Base-by-base conservation (phyloP, 768 basidiomycete genomes). In the Boletus bicolor region DNA sequence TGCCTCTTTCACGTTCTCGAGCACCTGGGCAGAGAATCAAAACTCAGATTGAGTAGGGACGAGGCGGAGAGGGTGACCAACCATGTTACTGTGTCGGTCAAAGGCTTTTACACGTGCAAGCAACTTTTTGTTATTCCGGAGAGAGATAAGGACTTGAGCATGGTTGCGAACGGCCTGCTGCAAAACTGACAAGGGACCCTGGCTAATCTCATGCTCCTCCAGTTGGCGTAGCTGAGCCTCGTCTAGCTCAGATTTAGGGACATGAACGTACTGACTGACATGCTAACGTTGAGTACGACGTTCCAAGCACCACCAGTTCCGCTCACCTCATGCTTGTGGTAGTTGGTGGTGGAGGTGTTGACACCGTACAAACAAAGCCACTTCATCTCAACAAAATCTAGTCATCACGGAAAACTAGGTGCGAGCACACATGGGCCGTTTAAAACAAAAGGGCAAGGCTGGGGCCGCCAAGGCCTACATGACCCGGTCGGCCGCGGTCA, bases 21-120 rank as follows among this genome's bases (percentile, higher is more conserved):
- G 80, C 17, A 96, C 93, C 93, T 95, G n/a, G 58, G 0, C 44
- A 44, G 38, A 28, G 39, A 30, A 51, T 46, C 44, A 42, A 24
- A 37, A 8, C 24, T 69, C 51, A 65, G 56, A 51, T 32, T 17
- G 36, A 21, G 37, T 12, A 24, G 11, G 19, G 35, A 45, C 15
- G 39, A 50, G 47, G 24, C 44, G 10, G 51, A 49, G 44, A 17
- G 24, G 7, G 48, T 24, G 41, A 74, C 86, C 46, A 62, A 92
- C 96, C 95, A 99, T 98, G 70, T 99, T 99, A 65, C 92, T 91
- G 75, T 99, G 97, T 69, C 97, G 82, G 73, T 99, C 97, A 70
- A 99, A 99, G 0, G 97, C 97, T 74, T 99, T 99, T 53, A 98
- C 95, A 48, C 95, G 84, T 35, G 92, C 91, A 45, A 94, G 81